These are phyloP conservation scores for Melaleuca quinquenervia DNA, from an alignment of 345 rosid genomes.

Conservation along the genomic window DNA sequence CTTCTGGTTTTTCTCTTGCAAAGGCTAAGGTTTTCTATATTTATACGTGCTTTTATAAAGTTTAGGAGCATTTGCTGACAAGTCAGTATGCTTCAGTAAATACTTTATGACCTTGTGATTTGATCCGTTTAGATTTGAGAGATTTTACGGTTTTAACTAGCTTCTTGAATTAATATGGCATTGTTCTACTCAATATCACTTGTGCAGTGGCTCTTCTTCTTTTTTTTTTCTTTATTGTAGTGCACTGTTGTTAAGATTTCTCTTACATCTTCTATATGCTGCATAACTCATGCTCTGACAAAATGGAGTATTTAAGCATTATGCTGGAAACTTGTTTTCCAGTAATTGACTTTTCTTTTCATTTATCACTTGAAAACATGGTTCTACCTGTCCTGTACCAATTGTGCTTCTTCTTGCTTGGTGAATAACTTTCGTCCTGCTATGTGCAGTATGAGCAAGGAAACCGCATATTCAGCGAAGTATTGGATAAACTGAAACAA, in stretches of 20 bases:
- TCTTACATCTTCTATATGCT: background rate
- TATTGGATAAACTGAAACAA: constrained; percentile 19
- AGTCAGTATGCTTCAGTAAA: background rate
- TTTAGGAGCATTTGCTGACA: background rate
- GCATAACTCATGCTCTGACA: background rate
- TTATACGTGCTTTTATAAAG: background rate
- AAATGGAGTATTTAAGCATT: background rate
- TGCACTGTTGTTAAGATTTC: background rate
- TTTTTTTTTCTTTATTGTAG: background rate
- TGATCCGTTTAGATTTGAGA: background rate
- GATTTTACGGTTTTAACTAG: background rate
- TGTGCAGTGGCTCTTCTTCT: background rate
- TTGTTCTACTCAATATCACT: background rate
- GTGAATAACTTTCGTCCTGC: background rate
- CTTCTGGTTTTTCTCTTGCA: background rate
- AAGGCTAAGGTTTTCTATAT: background rate
- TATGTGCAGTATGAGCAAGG: constrained; percentile 19
- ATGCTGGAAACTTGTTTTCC: background rate
- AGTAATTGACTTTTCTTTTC: background rate
- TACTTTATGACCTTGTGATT: background rate
- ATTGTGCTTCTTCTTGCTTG: background rate
- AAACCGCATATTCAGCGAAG: background rate
- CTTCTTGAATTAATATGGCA: background rate
- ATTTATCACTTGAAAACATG: too few relatives aligned
- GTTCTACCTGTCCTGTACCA: background rate